Conservation (phyloP, 495 filamentous ascomycete species). For the Ramalina peruviana region DNA sequence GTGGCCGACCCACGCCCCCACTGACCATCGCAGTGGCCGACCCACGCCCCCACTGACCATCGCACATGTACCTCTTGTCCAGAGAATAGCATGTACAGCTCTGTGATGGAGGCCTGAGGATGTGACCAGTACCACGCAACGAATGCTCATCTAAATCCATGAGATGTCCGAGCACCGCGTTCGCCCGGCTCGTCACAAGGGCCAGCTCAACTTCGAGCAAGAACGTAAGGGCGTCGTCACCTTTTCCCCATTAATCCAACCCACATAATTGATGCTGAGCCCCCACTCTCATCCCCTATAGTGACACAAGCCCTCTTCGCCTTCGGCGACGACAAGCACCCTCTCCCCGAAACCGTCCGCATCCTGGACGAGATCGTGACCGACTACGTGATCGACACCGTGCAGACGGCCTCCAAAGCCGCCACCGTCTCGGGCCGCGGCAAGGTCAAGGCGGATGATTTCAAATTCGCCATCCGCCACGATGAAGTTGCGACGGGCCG, state of each 20-base stretch:
- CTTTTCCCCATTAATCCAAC: too few species aligned
- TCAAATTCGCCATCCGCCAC: constrained; percentile 78
- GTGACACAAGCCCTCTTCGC: constrained; percentile 74
- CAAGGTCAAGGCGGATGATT: constrained; percentile 97
- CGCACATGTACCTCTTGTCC: too few species aligned
- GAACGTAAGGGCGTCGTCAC: constrained; percentile 42
- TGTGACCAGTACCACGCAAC: not conserved
- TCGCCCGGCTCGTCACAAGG: constrained; percentile 67
- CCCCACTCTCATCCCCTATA: constrained; percentile 21
- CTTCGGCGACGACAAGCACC: constrained; percentile 59
- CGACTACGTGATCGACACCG: constrained; percentile 78
- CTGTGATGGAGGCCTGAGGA: not conserved
- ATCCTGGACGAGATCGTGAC: constrained; percentile 90
- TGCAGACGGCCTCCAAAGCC: constrained; percentile 71
- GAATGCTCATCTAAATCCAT: not conserved
- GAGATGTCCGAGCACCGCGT: constrained; percentile 55
- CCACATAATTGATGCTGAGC: not conserved
- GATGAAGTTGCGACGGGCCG: constrained; percentile 78
- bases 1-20: too few species aligned
- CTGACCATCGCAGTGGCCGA: too few species aligned
- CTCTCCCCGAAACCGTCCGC: constrained; percentile 68
- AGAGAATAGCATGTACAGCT: too few species aligned
- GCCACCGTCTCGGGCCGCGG: constrained; percentile 72
- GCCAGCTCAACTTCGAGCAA: constrained; percentile 74
- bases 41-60: too few species aligned